Evolutionary conservation across 129 eudicot species (phyloP).

Genomic region (Scalesia atractyloides): DNA sequence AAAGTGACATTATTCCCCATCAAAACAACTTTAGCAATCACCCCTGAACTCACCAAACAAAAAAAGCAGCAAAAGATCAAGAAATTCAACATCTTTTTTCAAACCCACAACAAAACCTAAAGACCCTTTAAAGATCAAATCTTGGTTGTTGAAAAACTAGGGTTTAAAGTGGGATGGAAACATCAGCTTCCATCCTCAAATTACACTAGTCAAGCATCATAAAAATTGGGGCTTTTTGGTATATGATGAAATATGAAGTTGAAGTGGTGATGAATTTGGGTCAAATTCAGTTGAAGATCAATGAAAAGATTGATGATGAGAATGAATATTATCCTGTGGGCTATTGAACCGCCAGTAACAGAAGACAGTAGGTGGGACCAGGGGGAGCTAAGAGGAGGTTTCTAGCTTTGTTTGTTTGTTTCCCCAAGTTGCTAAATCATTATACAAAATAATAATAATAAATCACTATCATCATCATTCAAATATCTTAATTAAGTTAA

Average conservation of each 20-base stretch:
- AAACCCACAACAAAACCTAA: conserved; percentile 21
- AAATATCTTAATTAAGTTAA: too few relatives aligned
- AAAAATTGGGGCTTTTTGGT: conserved; percentile 3
- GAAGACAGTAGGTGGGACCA: neutral
- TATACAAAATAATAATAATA: neutral
- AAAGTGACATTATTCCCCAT: conserved; percentile 58
- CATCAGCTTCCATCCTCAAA: conserved; percentile 91
- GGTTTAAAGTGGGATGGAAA: conserved; percentile 54
- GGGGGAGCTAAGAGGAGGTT: neutral
- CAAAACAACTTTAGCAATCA: conserved; percentile 61
- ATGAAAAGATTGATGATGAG: neutral
- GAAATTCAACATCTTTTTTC: conserved; percentile 37
- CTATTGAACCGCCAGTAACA: neutral
- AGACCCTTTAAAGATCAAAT: conserved; percentile 25
- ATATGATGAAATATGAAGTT: neutral
- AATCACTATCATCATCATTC: neutral
- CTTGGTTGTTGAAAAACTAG: conserved; percentile 19
- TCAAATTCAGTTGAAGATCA: neutral
- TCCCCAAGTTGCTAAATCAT: neutral
- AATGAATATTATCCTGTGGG: neutral
- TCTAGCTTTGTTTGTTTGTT: neutral
- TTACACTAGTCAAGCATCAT: conserved; percentile 35
- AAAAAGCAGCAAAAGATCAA: conserved; percentile 35
- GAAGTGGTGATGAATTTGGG: neutral
- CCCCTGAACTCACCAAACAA: conserved; percentile 41